phyloP scores from a whole-genome alignment of 2,329 filamentous ascomycete species.

The Emmonsiellopsis sp. region DNA sequence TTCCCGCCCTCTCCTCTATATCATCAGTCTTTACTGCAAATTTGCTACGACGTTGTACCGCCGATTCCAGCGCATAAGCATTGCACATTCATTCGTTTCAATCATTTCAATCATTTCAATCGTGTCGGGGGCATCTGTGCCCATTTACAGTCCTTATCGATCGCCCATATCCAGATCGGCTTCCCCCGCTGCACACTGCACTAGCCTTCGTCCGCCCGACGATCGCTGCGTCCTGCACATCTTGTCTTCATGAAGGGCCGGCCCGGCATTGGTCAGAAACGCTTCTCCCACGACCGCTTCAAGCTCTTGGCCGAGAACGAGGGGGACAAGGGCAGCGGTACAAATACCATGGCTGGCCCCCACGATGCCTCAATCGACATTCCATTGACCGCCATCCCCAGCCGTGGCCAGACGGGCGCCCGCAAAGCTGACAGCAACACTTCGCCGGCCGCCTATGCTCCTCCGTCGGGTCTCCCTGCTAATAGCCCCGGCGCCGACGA shows the following conservation, averaged over 20 bases:
- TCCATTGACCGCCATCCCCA: slow-evolving; percentile 49
- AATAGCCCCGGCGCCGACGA: slow-evolving; percentile 23
- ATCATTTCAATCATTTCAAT: neutral
- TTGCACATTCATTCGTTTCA: neutral
- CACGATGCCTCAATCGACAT: slow-evolving; percentile 53
- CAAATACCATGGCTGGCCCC: slow-evolving; percentile 33
- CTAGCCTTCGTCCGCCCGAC: neutral
- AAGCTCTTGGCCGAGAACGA: slow-evolving; percentile 29
- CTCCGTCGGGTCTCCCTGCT: slow-evolving; percentile 14
- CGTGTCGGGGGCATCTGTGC: neutral
- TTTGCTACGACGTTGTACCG: no score
- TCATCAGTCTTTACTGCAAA: no score
- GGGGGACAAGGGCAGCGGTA: neutral
- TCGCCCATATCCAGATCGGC: no score
- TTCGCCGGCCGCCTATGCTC: slow-evolving; percentile 24
- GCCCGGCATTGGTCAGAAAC: slow-evolving; percentile 29
- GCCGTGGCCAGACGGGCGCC: slow-evolving; percentile 37
- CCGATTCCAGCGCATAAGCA: no score
- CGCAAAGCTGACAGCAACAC: slow-evolving; percentile 29
- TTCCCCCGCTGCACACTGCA: no score
- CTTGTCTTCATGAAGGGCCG: slow-evolving; percentile 23
- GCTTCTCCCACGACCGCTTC: slow-evolving; percentile 39
- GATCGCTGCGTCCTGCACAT: neutral
- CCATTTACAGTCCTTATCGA: neutral
- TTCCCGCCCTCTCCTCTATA: no score